These are phyloP conservation scores for Hermanozyma aechmeae DNA, from an alignment of 805 yeast species.

Conservation along the genomic window DNA sequence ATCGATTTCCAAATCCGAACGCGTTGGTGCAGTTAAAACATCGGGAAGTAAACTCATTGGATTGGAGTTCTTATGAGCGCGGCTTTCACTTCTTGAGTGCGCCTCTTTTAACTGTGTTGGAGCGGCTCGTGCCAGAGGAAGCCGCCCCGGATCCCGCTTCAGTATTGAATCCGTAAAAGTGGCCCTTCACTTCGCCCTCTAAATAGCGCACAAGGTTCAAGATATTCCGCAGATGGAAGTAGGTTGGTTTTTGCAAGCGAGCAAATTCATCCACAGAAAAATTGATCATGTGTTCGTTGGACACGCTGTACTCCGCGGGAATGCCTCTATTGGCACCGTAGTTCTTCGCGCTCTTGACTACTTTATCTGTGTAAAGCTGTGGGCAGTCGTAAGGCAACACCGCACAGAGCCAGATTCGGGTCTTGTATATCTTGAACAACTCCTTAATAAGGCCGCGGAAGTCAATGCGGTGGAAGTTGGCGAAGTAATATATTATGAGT, in stretches of 20 bases:
- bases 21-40: too few relatives aligned
- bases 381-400: conserved; percentile 33
- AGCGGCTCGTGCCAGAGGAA: too few relatives aligned
- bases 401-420: conserved; percentile 40
- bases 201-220: conserved; percentile 37
- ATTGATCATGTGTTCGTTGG: conserved; percentile 31
- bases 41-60: too few relatives aligned
- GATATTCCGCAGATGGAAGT: conserved; percentile 45
- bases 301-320: conserved; percentile 30
- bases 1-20: too few relatives aligned
- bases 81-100: too few relatives aligned
- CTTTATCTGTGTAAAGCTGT: conserved; percentile 14
- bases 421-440: conserved; percentile 35
- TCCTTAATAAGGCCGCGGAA: conserved; percentile 35
- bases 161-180: conserved; percentile 31
- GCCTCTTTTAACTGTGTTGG: too few relatives aligned
- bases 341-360: background rate
- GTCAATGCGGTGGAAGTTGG: conserved; percentile 36
- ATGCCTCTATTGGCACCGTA: conserved; percentile 4
- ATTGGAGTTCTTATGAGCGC: too few relatives aligned
- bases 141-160: conserved; percentile 1
- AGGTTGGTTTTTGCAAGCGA: conserved; percentile 32
- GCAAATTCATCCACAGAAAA: conserved; percentile 36
- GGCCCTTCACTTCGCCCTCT: conserved; percentile 30
- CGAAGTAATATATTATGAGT: conserved; percentile 36